phyloP scores from a whole-genome alignment of 805 yeast species.

The Alloascoidea africana region DNA sequence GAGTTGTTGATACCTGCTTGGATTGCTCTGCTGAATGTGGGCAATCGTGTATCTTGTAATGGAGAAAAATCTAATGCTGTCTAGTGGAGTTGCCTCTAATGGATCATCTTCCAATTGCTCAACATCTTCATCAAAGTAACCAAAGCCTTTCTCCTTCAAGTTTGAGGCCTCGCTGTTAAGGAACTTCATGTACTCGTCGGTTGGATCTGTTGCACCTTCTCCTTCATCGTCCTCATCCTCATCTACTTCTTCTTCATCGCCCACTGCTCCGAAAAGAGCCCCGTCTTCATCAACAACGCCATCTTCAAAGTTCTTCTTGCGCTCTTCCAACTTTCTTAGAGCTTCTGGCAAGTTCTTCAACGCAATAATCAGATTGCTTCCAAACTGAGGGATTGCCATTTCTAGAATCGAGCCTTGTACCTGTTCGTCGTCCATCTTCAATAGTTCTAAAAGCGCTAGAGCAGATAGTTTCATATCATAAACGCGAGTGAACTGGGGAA shows the following conservation, averaged over 20 bases:
- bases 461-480: constrained; percentile 68
- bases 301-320: constrained; percentile 37
- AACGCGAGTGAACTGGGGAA: constrained; percentile 47
- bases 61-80: constrained; percentile 54
- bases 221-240: constrained; percentile 17
- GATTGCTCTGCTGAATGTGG: constrained; percentile 32
- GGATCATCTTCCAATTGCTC: constrained; percentile 79
- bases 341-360: constrained; percentile 60
- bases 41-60: constrained; percentile 43
- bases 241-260: constrained; percentile 16
- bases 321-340: constrained; percentile 44
- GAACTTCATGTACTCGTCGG: constrained; percentile 19
- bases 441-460: constrained; percentile 46
- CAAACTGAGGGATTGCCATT: constrained; percentile 28
- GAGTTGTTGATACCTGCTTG: constrained; percentile 30
- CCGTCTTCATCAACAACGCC: constrained; percentile 16
- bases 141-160: constrained; percentile 20
- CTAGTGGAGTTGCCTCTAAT: constrained; percentile 64
- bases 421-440: constrained; percentile 18
- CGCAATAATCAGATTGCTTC: constrained; percentile 32
- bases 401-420: constrained; percentile 16
- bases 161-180: constrained; percentile 28
- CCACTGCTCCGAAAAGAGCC: constrained; percentile 15
- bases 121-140: constrained; percentile 31
- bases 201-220: constrained; percentile 6